These are phyloP conservation scores for Dendrobium officinale DNA, from an alignment of 106 monocot genomes.

Conservation along the genomic window DNA sequence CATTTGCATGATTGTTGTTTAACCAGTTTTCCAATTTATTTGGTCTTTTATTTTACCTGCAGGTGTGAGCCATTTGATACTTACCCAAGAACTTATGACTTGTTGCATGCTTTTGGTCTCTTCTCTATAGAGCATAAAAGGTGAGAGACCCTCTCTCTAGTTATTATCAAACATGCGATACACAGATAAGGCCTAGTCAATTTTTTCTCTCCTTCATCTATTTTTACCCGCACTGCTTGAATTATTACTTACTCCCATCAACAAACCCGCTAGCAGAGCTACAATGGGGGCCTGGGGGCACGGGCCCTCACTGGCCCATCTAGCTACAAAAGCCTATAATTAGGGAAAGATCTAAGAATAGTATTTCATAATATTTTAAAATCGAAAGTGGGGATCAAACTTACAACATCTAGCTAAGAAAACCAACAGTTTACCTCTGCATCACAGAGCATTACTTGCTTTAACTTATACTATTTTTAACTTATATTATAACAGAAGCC, in stretches of 20 bases:
- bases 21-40: neutral
- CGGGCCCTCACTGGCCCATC: too few relatives aligned
- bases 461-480: too few relatives aligned
- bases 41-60: slow-evolving; percentile 3
- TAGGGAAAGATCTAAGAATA: too few relatives aligned
- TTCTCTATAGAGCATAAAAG: slow-evolving; percentile 63
- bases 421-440: too few relatives aligned
- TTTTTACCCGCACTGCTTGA: neutral
- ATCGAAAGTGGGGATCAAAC: too few relatives aligned
- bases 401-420: too few relatives aligned
- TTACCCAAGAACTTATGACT: slow-evolving; percentile 80
- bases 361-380: too few relatives aligned
- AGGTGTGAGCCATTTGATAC: slow-evolving; percentile 89
- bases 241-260: neutral
- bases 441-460: too few relatives aligned
- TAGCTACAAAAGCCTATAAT: too few relatives aligned
- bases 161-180: neutral
- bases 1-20: neutral
- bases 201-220: neutral
- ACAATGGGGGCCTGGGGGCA: too few relatives aligned
- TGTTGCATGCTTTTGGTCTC: slow-evolving; percentile 64
- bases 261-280: neutral
- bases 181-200: neutral
- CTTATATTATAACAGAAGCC: too few relatives aligned
- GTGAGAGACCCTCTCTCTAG: slow-evolving; percentile 15